Percentiles rank a stretch among this genome's conserved stretches.
These are phyloP conservation scores for Iberis amara DNA, from an alignment of 441 rosid species.

Conservation along the genomic window DNA sequence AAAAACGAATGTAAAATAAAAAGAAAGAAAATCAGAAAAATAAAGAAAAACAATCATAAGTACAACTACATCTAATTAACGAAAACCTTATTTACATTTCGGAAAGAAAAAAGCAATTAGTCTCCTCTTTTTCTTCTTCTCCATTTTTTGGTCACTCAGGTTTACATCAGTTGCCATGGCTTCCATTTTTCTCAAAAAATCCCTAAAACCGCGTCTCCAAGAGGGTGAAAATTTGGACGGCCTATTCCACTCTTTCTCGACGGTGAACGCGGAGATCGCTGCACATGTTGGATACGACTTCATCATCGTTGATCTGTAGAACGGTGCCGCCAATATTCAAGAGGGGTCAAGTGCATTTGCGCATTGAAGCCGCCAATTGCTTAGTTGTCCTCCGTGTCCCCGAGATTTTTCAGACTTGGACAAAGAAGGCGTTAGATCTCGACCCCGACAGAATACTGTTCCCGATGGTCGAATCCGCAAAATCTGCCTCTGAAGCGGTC, in stretches of 20 bases:
- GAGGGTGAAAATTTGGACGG: constrained; percentile 62
- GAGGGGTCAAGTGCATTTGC: constrained; percentile 51
- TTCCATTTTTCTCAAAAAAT: background rate
- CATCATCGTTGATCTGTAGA: constrained; percentile 69
- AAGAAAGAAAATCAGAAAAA: too few relatives aligned
- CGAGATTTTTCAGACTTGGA: constrained; percentile 52
- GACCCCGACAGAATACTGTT: constrained; percentile 82
- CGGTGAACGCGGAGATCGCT: constrained; percentile 67
- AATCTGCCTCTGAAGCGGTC: constrained; percentile 55
- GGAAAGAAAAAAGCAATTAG: too few relatives aligned
- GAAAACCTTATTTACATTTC: too few relatives aligned
- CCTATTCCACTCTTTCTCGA: constrained; percentile 62
- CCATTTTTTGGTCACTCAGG: too few relatives aligned
- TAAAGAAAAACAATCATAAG: too few relatives aligned
- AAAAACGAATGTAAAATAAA: too few relatives aligned
- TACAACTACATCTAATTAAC: too few relatives aligned
- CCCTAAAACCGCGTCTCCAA: background rate
- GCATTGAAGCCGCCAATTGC: constrained; percentile 39
- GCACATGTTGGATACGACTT: constrained; percentile 68
- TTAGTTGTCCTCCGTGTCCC: constrained; percentile 58
- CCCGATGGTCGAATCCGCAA: constrained; percentile 60
- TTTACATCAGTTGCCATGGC: constrained; percentile 24
- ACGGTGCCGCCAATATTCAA: constrained; percentile 62
- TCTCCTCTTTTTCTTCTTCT: too few relatives aligned
- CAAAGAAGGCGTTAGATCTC: constrained; percentile 72